phyloP scores from a whole-genome alignment of 2,329 filamentous ascomycete species.

The Westerdykella ornata region DNA sequence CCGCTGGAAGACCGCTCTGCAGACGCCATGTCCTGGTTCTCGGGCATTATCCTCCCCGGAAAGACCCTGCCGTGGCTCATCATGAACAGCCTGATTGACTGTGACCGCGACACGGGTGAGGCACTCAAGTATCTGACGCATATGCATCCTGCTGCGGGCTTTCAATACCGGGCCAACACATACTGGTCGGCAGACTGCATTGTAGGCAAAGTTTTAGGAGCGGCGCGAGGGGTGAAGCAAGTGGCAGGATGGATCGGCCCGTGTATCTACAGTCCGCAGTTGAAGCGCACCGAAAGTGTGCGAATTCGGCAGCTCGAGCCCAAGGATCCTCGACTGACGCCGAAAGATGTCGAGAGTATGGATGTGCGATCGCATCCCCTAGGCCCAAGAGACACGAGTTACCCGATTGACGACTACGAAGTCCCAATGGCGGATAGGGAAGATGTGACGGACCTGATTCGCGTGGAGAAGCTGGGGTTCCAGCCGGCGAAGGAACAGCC shows the following conservation, averaged over 20 bases:
- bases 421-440: constrained; percentile 53
- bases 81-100: constrained; percentile 71
- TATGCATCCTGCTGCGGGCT: constrained; percentile 61
- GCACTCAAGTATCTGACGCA: constrained; percentile 62
- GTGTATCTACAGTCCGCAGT: constrained; percentile 59
- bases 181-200: constrained; percentile 70
- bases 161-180: constrained; percentile 70
- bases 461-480: constrained; percentile 62
- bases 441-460: constrained; percentile 57
- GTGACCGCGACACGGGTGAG: constrained; percentile 62
- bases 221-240: constrained; percentile 61
- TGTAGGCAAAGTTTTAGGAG: constrained; percentile 64
- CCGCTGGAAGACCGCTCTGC: constrained; percentile 56
- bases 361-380: constrained; percentile 61
- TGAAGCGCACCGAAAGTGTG: constrained; percentile 63
- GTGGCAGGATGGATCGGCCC: constrained; percentile 71
- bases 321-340: constrained; percentile 48
- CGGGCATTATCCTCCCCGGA: constrained; percentile 64
- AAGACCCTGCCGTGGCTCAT: constrained; percentile 65
- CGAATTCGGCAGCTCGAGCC: constrained; percentile 57
- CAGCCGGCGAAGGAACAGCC: constrained; percentile 40
- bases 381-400: constrained; percentile 55
- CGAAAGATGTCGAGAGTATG: constrained; percentile 60
- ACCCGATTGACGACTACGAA: constrained; percentile 62
- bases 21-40: constrained; percentile 71